Percentiles rank a stretch among this genome's conserved stretches.
These are phyloP conservation scores for Musa schizocarpa DNA, from an alignment of 176 grass and related monocot genomes.

Conservation along the genomic window DNA sequence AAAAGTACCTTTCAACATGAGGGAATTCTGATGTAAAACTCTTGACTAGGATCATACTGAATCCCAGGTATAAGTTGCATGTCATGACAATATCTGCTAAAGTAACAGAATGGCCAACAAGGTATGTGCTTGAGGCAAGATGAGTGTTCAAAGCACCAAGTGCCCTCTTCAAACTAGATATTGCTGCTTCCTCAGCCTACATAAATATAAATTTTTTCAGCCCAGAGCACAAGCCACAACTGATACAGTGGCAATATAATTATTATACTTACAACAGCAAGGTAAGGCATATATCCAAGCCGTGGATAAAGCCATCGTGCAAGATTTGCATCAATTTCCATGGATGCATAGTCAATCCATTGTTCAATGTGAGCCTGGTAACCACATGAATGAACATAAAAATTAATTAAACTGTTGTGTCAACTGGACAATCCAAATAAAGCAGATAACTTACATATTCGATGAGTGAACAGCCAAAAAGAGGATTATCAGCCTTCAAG, in stretches of 20 bases:
- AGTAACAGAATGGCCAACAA: slow-evolving; percentile 62
- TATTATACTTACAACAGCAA: slow-evolving; percentile 31
- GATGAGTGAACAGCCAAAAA: slow-evolving; percentile 65
- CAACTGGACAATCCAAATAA: not conserved
- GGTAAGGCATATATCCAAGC: slow-evolving; percentile 32
- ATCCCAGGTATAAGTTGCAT: slow-evolving; percentile 59
- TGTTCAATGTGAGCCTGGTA: slow-evolving; percentile 66
- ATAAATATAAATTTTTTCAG: not conserved
- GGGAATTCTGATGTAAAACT: slow-evolving; percentile 59
- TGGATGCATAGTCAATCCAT: slow-evolving; percentile 62
- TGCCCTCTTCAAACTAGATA: slow-evolving; percentile 54
- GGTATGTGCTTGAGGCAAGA: slow-evolving; percentile 58
- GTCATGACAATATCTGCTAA: slow-evolving; percentile 75
- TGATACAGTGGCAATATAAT: not conserved
- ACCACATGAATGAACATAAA: not conserved
- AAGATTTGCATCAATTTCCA: slow-evolving; percentile 52
- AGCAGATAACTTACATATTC: slow-evolving; percentile 59
- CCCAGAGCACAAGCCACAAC: not conserved
- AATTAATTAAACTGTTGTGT: not conserved
- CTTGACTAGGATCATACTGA: slow-evolving; percentile 44
- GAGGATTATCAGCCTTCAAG: slow-evolving; percentile 52
- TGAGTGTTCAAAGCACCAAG: slow-evolving; percentile 60
- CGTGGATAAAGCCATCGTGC: slow-evolving; percentile 52
- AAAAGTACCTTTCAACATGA: slow-evolving; percentile 90
- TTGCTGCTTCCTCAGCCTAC: slow-evolving; percentile 47